These are phyloP conservation scores for Penicillium hordei DNA, from an alignment of 2,329 filamentous ascomycete species.

Conservation along the genomic window DNA sequence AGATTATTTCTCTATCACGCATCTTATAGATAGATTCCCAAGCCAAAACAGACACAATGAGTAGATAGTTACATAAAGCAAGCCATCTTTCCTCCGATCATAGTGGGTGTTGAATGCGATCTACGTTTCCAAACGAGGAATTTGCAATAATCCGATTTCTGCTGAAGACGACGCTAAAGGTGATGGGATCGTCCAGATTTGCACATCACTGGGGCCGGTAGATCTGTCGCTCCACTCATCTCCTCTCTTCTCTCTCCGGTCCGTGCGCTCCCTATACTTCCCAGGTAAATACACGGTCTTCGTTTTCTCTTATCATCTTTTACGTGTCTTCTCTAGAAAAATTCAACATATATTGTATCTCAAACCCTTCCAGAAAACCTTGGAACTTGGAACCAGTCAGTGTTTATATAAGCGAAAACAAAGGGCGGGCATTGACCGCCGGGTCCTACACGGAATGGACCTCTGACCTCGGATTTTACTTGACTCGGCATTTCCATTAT, in stretches of 20 bases:
- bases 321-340: not conserved
- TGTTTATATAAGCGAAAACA: no score
- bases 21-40: not conserved
- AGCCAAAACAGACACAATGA: not conserved
- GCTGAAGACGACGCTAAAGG: not conserved
- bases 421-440: no score
- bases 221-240: not conserved
- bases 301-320: not conserved
- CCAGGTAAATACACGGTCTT: not conserved
- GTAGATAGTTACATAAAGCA: not conserved
- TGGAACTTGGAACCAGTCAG: no score
- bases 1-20: not conserved
- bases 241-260: not conserved
- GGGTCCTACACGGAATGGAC: no score
- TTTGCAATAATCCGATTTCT: no score
- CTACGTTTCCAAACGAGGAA: not conserved
- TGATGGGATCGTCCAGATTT: not conserved
- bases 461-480: no score
- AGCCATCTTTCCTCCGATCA: not conserved
- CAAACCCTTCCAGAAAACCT: no score
- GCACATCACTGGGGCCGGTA: not conserved
- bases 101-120: not conserved
- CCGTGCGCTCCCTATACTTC: not conserved
- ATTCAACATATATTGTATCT: not conserved
- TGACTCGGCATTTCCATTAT: no score